Conservation (phyloP, 805 yeast genomes). For the Candida lessepsii region DNA sequence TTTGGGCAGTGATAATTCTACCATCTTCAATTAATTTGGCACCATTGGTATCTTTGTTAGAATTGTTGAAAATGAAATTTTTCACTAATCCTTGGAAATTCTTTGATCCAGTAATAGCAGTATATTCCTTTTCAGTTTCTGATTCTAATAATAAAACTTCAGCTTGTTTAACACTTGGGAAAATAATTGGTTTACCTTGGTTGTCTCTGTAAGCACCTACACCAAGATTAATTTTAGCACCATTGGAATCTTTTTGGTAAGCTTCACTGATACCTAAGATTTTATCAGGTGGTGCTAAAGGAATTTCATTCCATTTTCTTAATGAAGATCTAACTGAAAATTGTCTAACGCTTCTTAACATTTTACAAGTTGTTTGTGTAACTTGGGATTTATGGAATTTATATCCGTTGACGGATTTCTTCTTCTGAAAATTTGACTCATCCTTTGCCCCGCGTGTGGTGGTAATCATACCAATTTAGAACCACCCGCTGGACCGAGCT, state of each 20-base stretch:
- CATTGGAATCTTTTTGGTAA: conserved; percentile 62
- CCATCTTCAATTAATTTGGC: conserved; percentile 53
- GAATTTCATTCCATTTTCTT: conserved; percentile 35
- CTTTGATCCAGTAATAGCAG: conserved; percentile 80
- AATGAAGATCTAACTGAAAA: conserved; percentile 12
- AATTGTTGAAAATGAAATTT: conserved; percentile 67
- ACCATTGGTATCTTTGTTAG: conserved; percentile 51
- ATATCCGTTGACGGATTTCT: conserved; percentile 8
- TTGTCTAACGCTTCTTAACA: conserved; percentile 13
- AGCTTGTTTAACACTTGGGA: conserved; percentile 72
- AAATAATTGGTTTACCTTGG: conserved; percentile 82
- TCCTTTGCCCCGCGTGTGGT: conserved; percentile 4
- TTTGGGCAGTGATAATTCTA: conserved; percentile 80
- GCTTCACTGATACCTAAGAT: conserved; percentile 78
- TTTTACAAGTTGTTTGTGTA: neutral
- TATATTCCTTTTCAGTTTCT: conserved; percentile 75
- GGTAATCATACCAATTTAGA: neutral
- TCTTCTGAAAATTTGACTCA: conserved; percentile 7
- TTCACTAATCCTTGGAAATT: conserved; percentile 66
- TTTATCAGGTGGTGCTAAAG: conserved; percentile 76
- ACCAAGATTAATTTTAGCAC: conserved; percentile 62
- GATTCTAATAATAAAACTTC: conserved; percentile 50
- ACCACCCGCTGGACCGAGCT: neutral
- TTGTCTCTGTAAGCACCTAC: conserved; percentile 95
- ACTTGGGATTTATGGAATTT: conserved; percentile 6